A percentile compares a stretch with the other conserved stretches of the same genome.
phyloP scores from a whole-genome alignment of 129 eudicot genomes.

The Silybum marianum region DNA sequence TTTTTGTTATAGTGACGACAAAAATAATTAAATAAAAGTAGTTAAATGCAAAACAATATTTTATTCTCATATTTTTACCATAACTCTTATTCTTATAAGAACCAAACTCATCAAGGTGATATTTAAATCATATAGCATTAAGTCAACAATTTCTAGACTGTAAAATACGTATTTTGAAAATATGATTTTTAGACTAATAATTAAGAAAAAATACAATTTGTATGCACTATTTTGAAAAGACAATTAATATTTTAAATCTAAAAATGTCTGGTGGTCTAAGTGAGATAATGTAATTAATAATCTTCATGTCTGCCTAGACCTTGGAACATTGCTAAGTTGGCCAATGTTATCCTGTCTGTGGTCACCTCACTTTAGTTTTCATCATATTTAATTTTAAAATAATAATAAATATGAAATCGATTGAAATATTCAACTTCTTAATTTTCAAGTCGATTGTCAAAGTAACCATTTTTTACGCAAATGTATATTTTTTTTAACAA shows the following conservation, averaged over 20 bases:
- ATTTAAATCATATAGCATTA: too few relatives aligned
- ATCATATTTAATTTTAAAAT: neutral
- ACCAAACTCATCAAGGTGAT: neutral
- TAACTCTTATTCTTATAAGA: too few relatives aligned
- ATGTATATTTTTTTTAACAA: too few relatives aligned
- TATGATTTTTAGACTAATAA: too few relatives aligned
- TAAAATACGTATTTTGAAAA: neutral
- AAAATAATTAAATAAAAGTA: too few relatives aligned
- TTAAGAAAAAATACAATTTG: neutral
- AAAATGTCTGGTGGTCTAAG: neutral
- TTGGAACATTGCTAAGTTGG: slow-evolving; percentile 12
- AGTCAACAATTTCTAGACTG: neutral
- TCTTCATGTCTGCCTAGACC: neutral
- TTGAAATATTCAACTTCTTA: too few relatives aligned
- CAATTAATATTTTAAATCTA: neutral
- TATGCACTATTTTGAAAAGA: neutral
- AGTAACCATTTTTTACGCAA: too few relatives aligned
- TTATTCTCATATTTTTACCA: too few relatives aligned
- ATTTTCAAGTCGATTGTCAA: too few relatives aligned
- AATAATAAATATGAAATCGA: neutral
- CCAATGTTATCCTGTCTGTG: slow-evolving; percentile 13
- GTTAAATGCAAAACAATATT: too few relatives aligned
- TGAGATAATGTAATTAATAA: neutral
- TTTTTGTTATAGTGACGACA: too few relatives aligned
- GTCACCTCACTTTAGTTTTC: slow-evolving; percentile 5